A percentile compares a stretch with the other conserved stretches of the same genome.
These are phyloP conservation scores for Withania somnifera DNA, from an alignment of 305 asterid species.

Conservation along the genomic window DNA sequence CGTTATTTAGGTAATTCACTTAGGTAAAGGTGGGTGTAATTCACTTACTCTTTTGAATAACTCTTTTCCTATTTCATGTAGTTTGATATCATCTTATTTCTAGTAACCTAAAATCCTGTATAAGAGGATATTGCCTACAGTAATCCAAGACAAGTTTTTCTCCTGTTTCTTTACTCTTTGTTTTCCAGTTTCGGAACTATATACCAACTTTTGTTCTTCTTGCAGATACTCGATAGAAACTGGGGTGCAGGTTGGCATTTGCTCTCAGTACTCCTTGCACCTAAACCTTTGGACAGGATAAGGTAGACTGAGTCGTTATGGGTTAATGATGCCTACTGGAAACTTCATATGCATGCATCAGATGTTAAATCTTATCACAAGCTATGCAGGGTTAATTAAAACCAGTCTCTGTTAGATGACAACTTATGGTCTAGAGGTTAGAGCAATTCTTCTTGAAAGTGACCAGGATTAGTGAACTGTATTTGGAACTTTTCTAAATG, in stretches of 20 bases:
- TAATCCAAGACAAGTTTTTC: background rate
- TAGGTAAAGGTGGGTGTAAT: background rate
- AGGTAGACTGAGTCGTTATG: constrained; percentile 27
- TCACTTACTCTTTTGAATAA: background rate
- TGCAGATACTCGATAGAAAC: constrained; percentile 87
- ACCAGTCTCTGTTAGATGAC: background rate
- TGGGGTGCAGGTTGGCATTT: constrained; percentile 99
- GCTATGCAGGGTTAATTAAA: background rate
- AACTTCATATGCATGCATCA: background rate
- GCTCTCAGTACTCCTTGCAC: constrained; percentile 74
- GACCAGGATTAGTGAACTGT: background rate
- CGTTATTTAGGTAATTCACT: background rate
- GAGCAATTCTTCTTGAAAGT: background rate
- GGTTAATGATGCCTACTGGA: background rate
- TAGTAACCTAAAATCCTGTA: background rate
- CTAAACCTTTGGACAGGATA: constrained; percentile 65
- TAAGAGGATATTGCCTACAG: background rate
- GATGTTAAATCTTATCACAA: background rate
- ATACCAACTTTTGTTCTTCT: constrained; percentile 13
- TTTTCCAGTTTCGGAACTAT: constrained; percentile 9
- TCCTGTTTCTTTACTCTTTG: background rate
- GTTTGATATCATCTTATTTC: background rate
- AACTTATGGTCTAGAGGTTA: background rate
- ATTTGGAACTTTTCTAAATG: background rate
- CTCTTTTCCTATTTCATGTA: background rate